Evolutionary conservation across 2,329 filamentous ascomycete species (phyloP).

Genomic region (Sporothrix brunneoviolacea): DNA sequence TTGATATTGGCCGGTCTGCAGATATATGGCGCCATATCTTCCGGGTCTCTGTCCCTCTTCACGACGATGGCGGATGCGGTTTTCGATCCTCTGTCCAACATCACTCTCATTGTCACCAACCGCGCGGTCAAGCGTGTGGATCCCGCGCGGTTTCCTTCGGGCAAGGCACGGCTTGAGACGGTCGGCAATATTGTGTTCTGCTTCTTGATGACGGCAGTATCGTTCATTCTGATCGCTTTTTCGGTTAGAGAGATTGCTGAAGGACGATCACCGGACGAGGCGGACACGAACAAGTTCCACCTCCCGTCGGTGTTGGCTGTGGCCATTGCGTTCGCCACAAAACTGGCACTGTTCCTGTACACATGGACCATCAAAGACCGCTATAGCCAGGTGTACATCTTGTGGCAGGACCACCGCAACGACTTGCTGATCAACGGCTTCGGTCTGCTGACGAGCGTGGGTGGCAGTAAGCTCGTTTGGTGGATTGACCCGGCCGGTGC

Average conservation of each 20-base stretch:
- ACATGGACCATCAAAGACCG: conserved; percentile 87
- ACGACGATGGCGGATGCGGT: conserved; percentile 95
- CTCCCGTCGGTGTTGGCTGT: conserved; percentile 82
- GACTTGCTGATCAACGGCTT: conserved; percentile 96
- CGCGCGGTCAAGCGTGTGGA: conserved; percentile 86
- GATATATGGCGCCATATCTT: conserved; percentile 80
- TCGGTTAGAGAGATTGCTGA: conserved; percentile 63
- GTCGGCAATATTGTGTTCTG: conserved; percentile 95
- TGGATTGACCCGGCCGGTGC: conserved; percentile 94
- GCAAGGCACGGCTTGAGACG: conserved; percentile 90
- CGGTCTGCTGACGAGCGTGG: conserved; percentile 84
- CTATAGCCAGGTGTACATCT: conserved; percentile 83
- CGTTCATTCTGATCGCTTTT: conserved; percentile 86
- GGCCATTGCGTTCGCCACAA: conserved; percentile 74
- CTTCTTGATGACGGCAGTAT: conserved; percentile 91
- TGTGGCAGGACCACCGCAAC: conserved; percentile 97
- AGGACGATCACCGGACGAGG: conserved; percentile 30
- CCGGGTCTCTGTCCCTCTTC: conserved; percentile 88
- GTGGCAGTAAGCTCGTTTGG: conserved; percentile 81
- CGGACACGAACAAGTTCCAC: conserved; percentile 60
- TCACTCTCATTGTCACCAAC: conserved; percentile 79
- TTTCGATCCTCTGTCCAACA: conserved; percentile 85
- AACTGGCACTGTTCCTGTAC: conserved; percentile 78
- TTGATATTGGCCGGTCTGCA: conserved; percentile 72
- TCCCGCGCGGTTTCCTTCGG: conserved; percentile 76